These are phyloP conservation scores for Malus hybrid DNA, from an alignment of 331 rosid genomes.

Conservation along the genomic window DNA sequence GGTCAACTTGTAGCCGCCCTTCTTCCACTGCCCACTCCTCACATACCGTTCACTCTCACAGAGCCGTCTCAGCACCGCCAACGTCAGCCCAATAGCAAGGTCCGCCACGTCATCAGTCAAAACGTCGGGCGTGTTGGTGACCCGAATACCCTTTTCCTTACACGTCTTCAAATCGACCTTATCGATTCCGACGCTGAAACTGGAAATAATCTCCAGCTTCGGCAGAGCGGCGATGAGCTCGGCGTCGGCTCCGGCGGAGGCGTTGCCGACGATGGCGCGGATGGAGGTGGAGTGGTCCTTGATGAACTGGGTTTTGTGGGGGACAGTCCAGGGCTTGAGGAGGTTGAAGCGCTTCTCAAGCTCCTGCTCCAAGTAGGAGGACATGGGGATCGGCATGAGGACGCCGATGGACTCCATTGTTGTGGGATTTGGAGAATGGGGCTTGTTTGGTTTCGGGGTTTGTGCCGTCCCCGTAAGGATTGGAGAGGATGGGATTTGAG, in stretches of 20 bases:
- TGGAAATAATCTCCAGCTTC: slow-evolving; percentile 61
- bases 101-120: slow-evolving; percentile 86
- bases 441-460: slow-evolving; percentile 1
- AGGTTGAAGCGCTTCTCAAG: slow-evolving; percentile 66
- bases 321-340: slow-evolving; percentile 35
- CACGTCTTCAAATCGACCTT: slow-evolving; percentile 53
- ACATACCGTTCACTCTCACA: slow-evolving; percentile 59
- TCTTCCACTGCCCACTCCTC: slow-evolving; percentile 62
- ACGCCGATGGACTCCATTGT: slow-evolving; percentile 61
- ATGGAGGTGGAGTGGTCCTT: slow-evolving; percentile 35
- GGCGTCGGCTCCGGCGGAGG: slow-evolving; percentile 46
- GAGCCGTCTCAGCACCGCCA: slow-evolving; percentile 54
- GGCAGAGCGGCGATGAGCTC: slow-evolving; percentile 48
- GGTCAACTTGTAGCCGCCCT: slow-evolving; percentile 53
- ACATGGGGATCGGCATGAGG: slow-evolving; percentile 32
- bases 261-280: slow-evolving; percentile 55
- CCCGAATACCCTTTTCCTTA: slow-evolving; percentile 66
- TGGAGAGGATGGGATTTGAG: background rate
- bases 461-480: background rate
- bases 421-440: background rate
- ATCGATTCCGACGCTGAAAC: slow-evolving; percentile 74
- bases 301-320: slow-evolving; percentile 31
- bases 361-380: slow-evolving; percentile 55
- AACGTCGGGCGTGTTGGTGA: slow-evolving; percentile 76
- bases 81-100: slow-evolving; percentile 51